Conservation (phyloP, 306 rosid genomes). For the Citrullus amarus region DNA sequence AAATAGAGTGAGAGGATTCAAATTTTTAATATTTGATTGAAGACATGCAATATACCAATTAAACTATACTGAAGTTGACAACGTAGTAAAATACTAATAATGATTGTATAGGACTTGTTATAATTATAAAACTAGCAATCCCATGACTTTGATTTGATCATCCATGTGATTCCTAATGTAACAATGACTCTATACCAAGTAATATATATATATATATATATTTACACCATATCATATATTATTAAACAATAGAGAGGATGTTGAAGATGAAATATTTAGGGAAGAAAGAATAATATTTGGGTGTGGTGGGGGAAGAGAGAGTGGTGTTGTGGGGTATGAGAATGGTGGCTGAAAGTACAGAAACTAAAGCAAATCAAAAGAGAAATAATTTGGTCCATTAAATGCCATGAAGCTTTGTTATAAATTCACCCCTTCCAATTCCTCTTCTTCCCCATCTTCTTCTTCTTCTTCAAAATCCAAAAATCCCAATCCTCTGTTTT, state of each 20-base stretch:
- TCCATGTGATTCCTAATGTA: background rate
- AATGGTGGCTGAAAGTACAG: constrained; percentile 32
- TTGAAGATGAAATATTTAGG: background rate
- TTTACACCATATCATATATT: background rate
- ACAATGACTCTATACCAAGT: background rate
- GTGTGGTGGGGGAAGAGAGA: background rate
- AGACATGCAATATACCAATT: no score
- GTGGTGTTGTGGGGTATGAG: background rate
- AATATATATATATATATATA: background rate
- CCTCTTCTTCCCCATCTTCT: background rate
- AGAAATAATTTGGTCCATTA: constrained; percentile 33
- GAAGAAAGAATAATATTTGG: background rate
- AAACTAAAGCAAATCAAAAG: constrained; percentile 8
- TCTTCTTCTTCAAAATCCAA: background rate
- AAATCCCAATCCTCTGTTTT: background rate
- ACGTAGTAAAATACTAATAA: no score
- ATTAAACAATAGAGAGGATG: background rate
- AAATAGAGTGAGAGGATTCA: no score
- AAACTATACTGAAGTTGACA: no score
- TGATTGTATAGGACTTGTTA: no score
- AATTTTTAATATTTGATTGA: no score
- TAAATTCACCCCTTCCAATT: constrained; percentile 10
- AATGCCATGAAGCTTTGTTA: constrained; percentile 16
- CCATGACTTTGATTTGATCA: background rate
- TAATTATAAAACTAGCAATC: background rate